Evolutionary conservation across 2,329 filamentous ascomycete genomes (phyloP).

Genomic region (Epichloe hybrida): DNA sequence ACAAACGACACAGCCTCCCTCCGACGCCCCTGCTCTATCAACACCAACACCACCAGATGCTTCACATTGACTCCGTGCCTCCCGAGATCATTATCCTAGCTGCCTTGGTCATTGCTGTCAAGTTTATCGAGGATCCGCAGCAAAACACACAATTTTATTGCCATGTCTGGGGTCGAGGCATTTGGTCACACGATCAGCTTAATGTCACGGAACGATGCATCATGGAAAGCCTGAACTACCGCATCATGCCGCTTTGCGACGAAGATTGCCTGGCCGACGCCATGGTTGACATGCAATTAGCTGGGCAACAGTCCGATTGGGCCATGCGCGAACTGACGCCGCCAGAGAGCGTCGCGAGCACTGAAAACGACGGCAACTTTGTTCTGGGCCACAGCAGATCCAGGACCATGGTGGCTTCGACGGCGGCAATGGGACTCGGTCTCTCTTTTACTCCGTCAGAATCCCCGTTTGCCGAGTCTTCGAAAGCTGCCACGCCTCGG

Average conservation of each 20-base stretch:
- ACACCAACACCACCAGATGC: constrained; percentile 35
- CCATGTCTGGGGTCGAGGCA: constrained; percentile 35
- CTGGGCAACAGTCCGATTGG: constrained; percentile 24
- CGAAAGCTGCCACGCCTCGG: constrained; percentile 10
- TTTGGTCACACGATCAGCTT: constrained; percentile 49
- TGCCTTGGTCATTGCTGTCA: constrained; percentile 49
- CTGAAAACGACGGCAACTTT: constrained; percentile 15
- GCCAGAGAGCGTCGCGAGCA: constrained; percentile 15
- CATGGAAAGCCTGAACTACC: constrained; percentile 50
- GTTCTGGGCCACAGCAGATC: constrained; percentile 21
- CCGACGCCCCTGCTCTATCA: constrained; percentile 20
- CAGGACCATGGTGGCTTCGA: constrained; percentile 17
- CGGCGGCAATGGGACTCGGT: constrained; percentile 11
- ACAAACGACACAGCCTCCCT: constrained; percentile 37
- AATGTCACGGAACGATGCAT: constrained; percentile 51
- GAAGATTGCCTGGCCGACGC: constrained; percentile 43
- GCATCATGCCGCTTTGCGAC: constrained; percentile 47
- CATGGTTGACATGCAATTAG: constrained; percentile 50
- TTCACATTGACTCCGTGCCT: constrained; percentile 46
- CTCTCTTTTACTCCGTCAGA: constrained; percentile 16
- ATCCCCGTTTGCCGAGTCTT: neutral
- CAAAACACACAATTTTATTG: constrained; percentile 40
- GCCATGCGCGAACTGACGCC: constrained; percentile 15
- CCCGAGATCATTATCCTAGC: constrained; percentile 52
- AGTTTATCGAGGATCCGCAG: constrained; percentile 49